phyloP scores from a whole-genome alignment of 805 yeast species.

The Yarrowia hollandica region DNA sequence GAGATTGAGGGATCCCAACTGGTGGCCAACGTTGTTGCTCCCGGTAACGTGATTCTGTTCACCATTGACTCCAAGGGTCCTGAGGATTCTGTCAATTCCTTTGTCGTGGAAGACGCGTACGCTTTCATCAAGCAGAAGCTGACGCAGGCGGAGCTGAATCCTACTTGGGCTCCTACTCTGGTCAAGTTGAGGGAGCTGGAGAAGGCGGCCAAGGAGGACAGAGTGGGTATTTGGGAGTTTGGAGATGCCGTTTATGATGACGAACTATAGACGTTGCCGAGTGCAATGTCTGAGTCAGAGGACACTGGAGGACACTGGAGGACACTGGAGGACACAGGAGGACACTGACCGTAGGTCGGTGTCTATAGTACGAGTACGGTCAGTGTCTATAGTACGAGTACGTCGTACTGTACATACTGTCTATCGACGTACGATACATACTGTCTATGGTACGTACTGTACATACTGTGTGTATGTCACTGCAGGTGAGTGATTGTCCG shows the following conservation, averaged over 20 bases:
- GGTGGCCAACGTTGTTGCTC: slow-evolving; percentile 48
- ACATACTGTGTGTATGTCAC: too few species aligned
- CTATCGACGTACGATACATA: too few species aligned
- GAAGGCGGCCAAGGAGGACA: slow-evolving; percentile 50
- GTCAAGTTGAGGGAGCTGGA: slow-evolving; percentile 49
- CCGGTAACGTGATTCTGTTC: slow-evolving; percentile 51
- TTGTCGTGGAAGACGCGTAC: slow-evolving; percentile 59
- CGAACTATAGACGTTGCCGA: too few species aligned
- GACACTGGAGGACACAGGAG: too few species aligned
- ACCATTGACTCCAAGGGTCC: slow-evolving; percentile 58
- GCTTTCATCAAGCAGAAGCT: slow-evolving; percentile 49
- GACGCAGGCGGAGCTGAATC: slow-evolving; percentile 32
- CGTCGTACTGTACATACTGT: too few species aligned
- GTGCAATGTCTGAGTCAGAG: too few species aligned
- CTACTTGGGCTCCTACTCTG: slow-evolving; percentile 43
- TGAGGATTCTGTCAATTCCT: slow-evolving; percentile 58
- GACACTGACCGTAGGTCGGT: too few species aligned
- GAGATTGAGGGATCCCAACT: slow-evolving; percentile 52
- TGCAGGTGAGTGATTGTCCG: too few species aligned
- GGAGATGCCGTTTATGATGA: slow-evolving; percentile 70
- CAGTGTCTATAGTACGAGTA: too few species aligned
- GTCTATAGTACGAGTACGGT: too few species aligned
- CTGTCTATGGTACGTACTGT: too few species aligned
- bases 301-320: too few species aligned
- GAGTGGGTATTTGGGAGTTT: slow-evolving; percentile 71